phyloP scores from a whole-genome alignment of 306 rosid genomes.

The Sesbania bispinosa region DNA sequence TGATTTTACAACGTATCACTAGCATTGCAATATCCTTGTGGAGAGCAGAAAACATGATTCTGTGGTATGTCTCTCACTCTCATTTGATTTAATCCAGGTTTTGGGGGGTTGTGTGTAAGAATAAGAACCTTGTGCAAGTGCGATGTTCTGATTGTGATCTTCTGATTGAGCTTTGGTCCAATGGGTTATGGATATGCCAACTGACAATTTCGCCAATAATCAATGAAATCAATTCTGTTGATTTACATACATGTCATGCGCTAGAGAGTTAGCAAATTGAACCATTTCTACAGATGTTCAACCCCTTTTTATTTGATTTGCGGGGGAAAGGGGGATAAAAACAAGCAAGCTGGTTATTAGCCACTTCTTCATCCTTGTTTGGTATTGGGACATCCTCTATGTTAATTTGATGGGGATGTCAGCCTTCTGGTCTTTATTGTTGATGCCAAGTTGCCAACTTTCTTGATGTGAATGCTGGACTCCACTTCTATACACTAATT shows the following conservation, averaged over 20 bases:
- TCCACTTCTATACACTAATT: neutral
- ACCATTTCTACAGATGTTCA: neutral
- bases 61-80: neutral
- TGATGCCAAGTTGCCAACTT: neutral
- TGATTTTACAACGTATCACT: neutral
- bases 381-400: neutral
- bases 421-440: neutral
- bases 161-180: neutral
- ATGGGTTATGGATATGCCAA: neutral
- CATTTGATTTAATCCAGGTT: neutral
- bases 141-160: neutral
- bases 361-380: neutral
- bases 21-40: neutral
- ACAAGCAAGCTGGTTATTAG: neutral
- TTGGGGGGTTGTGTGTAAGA: neutral
- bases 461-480: neutral
- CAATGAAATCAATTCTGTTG: neutral
- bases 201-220: neutral
- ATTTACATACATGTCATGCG: slow-evolving; percentile 5
- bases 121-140: neutral
- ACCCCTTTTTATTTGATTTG: neutral
- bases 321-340: neutral
- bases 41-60: neutral
- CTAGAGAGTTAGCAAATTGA: neutral
- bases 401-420: neutral